phyloP scores from a whole-genome alignment of 2,329 filamentous ascomycete genomes.

The Xylariomycetidae sp. region DNA sequence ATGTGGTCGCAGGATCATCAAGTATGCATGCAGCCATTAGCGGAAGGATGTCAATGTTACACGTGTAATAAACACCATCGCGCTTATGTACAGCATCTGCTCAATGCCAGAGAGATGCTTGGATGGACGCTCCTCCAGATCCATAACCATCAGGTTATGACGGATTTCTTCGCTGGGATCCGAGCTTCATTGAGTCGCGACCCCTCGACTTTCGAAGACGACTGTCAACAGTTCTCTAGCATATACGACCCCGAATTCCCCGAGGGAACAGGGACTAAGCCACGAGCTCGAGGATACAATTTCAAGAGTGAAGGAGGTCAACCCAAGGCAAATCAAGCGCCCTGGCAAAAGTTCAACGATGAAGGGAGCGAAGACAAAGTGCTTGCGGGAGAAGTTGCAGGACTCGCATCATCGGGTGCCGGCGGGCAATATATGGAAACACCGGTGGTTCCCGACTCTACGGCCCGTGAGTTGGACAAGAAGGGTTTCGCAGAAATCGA shows the following conservation, averaged over 20 bases:
- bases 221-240: conserved; percentile 35
- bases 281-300: conserved; percentile 77
- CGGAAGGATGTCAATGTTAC: conserved; percentile 69
- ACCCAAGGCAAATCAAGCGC: conserved; percentile 62
- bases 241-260: conserved; percentile 70
- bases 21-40: conserved; percentile 58
- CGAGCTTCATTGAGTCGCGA: conserved; percentile 58
- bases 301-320: conserved; percentile 65
- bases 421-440: conserved; percentile 41
- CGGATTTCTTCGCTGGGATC: conserved; percentile 68
- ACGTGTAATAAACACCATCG: conserved; percentile 78
- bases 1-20: conserved; percentile 67
- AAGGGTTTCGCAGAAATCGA: conserved; percentile 51
- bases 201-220: conserved; percentile 58
- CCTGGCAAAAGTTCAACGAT: conserved; percentile 55
- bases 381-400: conserved; percentile 42
- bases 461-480: conserved; percentile 46
- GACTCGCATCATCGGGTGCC: conserved; percentile 24
- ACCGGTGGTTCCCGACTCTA: conserved; percentile 41
- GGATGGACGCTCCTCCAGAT: conserved; percentile 90
- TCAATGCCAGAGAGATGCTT: conserved; percentile 92
- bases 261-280: conserved; percentile 68
- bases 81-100: conserved; percentile 82
- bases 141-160: conserved; percentile 77
- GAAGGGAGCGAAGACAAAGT: conserved; percentile 24